phyloP scores from a whole-genome alignment of 371 early-diverging fungal genomes.

The Mortierella sp. region DNA sequence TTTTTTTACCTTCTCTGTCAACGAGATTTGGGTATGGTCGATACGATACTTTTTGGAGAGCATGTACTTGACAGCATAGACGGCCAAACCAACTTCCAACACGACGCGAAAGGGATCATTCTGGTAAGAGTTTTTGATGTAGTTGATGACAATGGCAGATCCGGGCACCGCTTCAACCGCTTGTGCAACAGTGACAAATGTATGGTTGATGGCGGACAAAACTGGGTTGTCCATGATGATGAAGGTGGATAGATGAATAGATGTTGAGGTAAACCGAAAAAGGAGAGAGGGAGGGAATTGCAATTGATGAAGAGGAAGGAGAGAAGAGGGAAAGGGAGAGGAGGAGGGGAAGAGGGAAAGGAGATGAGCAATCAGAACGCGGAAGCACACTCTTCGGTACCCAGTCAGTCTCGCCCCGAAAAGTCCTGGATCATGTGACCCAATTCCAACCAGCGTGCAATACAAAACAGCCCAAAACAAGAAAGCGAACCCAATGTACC shows the following conservation, averaged over 20 bases:
- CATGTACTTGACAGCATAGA: slow-evolving; percentile 93
- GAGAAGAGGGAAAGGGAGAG: no score
- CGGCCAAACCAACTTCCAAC: slow-evolving; percentile 88
- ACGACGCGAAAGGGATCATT: slow-evolving; percentile 95
- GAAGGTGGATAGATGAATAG: not conserved
- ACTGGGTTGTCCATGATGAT: slow-evolving; percentile 50
- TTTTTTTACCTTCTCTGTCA: slow-evolving; percentile 83
- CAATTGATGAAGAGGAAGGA: not conserved
- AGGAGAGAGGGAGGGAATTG: not conserved
- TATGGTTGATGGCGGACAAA: slow-evolving; percentile 41
- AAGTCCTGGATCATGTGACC: not conserved
- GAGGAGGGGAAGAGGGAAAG: no score
- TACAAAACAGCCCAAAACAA: no score
- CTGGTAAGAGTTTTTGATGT: slow-evolving; percentile 94
- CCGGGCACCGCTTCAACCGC: slow-evolving; percentile 76
- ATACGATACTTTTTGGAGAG: slow-evolving; percentile 88
- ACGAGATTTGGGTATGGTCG: slow-evolving; percentile 81
- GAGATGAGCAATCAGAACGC: no score
- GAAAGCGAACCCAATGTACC: no score
- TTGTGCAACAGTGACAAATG: slow-evolving; percentile 27
- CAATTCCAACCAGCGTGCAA: no score
- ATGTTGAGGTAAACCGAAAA: not conserved
- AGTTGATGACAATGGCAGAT: slow-evolving; percentile 79
- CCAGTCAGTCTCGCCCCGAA: no score
- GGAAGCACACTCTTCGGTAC: no score